These are phyloP conservation scores for Neoascochyta sp. DNA, from an alignment of 2,329 filamentous ascomycete species.

Conservation along the genomic window DNA sequence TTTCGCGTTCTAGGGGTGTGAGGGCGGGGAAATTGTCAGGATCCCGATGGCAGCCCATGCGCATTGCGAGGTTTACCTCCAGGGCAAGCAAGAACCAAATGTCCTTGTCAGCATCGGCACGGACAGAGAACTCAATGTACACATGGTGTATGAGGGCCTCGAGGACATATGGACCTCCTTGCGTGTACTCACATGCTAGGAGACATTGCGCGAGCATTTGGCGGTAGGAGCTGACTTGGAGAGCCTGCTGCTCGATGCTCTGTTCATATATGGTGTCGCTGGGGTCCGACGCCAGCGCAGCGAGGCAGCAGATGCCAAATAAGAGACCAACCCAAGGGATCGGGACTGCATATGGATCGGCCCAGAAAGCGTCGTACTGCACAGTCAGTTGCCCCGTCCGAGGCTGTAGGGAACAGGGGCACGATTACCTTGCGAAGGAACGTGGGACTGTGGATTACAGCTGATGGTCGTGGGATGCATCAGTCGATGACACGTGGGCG, in stretches of 20 bases:
- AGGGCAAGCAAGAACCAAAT: constrained; percentile 25
- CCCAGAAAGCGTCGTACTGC: too few relatives aligned
- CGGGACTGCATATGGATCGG: too few relatives aligned
- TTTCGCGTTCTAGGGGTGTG: constrained; percentile 29
- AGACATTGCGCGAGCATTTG: constrained; percentile 2
- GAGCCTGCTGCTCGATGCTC: background rate
- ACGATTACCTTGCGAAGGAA: too few relatives aligned
- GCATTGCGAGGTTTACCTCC: constrained; percentile 20
- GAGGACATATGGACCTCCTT: constrained; percentile 16
- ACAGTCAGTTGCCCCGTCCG: too few relatives aligned
- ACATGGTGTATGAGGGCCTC: constrained; percentile 13
- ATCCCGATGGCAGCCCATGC: constrained; percentile 42
- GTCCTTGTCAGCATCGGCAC: constrained; percentile 20
- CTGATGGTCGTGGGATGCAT: too few relatives aligned
- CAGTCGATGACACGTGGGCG: too few relatives aligned
- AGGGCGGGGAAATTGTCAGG: constrained; percentile 16
- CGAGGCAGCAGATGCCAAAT: background rate
- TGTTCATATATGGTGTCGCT: background rate
- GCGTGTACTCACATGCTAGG: constrained; percentile 13
- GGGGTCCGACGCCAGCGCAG: background rate
- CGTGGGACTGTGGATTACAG: too few relatives aligned
- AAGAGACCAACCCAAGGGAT: background rate
- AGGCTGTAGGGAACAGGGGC: too few relatives aligned
- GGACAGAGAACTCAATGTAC: constrained; percentile 18
- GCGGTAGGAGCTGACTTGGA: background rate